Percentiles rank a stretch among this genome's conserved stretches.
Evolutionary conservation across 2,329 filamentous ascomycete species (phyloP).

Genomic region (Bipolaris victoriae): DNA sequence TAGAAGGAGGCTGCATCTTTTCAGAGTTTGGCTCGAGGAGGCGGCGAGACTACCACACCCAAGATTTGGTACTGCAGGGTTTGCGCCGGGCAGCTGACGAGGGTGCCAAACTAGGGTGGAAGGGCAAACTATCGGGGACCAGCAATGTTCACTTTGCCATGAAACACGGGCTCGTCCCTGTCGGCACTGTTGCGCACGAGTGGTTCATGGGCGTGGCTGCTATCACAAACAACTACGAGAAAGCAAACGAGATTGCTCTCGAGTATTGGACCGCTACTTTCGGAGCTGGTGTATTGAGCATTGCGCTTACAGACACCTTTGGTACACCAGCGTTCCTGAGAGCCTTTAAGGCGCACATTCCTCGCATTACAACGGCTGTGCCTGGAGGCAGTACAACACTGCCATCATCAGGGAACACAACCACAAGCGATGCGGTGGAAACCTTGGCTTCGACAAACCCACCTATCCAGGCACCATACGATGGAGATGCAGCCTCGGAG

Average conservation of each 20-base stretch:
- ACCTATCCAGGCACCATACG: conserved; percentile 54
- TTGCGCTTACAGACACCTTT: conserved; percentile 95
- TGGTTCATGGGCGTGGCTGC: conserved; percentile 99
- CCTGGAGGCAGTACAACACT: conserved; percentile 49
- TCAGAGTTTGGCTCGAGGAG: conserved; percentile 94
- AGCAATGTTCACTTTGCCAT: conserved; percentile 98
- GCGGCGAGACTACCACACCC: conserved; percentile 91
- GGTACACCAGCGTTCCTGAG: conserved; percentile 88
- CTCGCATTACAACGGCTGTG: conserved; percentile 51
- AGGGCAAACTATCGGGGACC: conserved; percentile 81
- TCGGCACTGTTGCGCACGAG: conserved; percentile 93
- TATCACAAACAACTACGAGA: conserved; percentile 82
- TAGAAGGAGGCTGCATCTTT: conserved; percentile 84
- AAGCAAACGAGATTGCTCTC: conserved; percentile 83
- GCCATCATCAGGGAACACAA: conserved; percentile 52
- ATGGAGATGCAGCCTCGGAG: conserved; percentile 50
- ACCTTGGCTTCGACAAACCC: conserved; percentile 50
- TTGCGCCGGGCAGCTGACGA: conserved; percentile 79
- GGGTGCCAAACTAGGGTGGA: conserved; percentile 66
- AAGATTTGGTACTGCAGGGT: conserved; percentile 88
- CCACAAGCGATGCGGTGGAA: conserved; percentile 43
- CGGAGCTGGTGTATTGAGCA: conserved; percentile 79
- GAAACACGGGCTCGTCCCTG: conserved; percentile 81
- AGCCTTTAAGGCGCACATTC: conserved; percentile 75
- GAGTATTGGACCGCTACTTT: conserved; percentile 92